Evolutionary conservation across 2,329 filamentous ascomycete genomes (phyloP), one percentile per base, ranked within the genome.

Genomic region (Arachnomyces sp.): DNA sequence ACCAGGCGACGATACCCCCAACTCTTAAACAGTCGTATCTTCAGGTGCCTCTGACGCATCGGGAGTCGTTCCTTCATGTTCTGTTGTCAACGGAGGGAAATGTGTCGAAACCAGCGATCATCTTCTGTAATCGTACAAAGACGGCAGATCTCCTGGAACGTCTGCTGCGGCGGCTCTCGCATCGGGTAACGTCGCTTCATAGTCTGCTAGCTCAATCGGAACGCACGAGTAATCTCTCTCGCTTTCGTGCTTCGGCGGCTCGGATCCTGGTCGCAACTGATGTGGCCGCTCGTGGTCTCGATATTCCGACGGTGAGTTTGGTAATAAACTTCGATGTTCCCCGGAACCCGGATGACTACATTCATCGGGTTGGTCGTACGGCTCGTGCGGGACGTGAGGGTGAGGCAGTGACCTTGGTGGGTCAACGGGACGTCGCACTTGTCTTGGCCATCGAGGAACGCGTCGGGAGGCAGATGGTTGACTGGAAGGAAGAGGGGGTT

Each of bases 241-340:
- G 90, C 8, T 98, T 98, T 73, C 83, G 92, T 25, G 90, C 92
- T 2, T 77, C 80, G 4, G 92, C 88, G 0, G 88, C 92, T 5
- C 77, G 90, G 11, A 84, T 98, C 42, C 76, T 98, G 1, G 84
- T 98, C 8, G 90, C 92, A 1, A 98, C 92, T 0, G 92, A 98
- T 59, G 89, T 98, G 11, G 92, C 92, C 1, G 85, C 88, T 14
- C 78, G 92, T 61, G 92, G 92, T 72, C 76, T 98, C 3, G 92
- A 98, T 66, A 95, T 98, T 46, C 90, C 90, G 1, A 84, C 88
- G 50, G 90, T 96, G 5, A 82, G 77, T 40, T 66, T 96, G 12
- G 92, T 98, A 2, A 70, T 98, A 57, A 96, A 98, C 65, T 98
- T 89, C 64, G 92, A 98, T 58, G 79, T 98, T 1, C 92, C 92